Evolutionary conservation across 129 eudicot genomes (phyloP), one percentile per base, ranked within the genome.

Genomic region (Tagetes patula): DNA sequence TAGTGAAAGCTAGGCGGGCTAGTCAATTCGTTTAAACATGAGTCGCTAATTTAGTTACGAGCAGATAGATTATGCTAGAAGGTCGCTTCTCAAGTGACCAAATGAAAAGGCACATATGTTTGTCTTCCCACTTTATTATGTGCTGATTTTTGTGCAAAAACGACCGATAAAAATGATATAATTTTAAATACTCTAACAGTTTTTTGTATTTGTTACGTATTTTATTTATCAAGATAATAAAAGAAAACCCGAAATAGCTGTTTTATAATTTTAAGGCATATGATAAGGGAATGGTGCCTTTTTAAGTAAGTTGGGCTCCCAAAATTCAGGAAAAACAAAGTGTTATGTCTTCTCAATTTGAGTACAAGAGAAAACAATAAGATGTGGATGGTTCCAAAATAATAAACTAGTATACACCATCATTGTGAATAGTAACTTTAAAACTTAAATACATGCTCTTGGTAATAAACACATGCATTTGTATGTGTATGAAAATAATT

Each of bases 281-380:
- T 7, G 27, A 60, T 33, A 60, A 8, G 33, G 65, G n/a, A 59
- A 59, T 59, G 39, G 5, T 59, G 65, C 14, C 65, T 59, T 50
- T 54, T 31, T 8, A 39, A 1, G 7, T 13, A 31, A 58, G 80
- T 49, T 47, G 74, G 13, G 45, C 39, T 46, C 56, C 80, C 60
- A 74, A 74, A 74, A 60, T 80, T 49, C 13, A 39, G 59, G 70
- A 42, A 72, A 36, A 65, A 43, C 50, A 12, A 39, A 43, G 31
- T 55, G 49, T 14, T 43, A 43, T 70, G 65, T 20, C 65, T 20
- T 70, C 64, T 20, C 65, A 39, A 70, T 49, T 48, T 33, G 63
- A 69, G 47, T n/a, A 50, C 48, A 69, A 49, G 62, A 71, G 40
- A 37, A 10, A 32, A 59, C 11, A 20, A 20, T 20, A 40, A 40